Base-by-base conservation (phyloP, 306 rosid genomes). In the Vigna nakashimae region DNA sequence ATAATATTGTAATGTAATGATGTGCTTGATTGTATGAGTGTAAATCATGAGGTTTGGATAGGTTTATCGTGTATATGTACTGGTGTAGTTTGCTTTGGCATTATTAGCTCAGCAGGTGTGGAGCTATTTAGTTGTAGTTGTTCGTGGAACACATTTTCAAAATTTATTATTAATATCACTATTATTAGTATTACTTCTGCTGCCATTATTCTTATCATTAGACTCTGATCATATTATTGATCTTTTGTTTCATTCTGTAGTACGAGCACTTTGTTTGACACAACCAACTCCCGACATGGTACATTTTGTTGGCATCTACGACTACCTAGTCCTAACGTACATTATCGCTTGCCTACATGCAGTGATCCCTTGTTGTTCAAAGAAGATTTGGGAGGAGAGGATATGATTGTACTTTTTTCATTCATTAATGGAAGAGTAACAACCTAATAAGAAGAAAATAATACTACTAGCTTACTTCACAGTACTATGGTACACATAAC, bases 1-100 rank as follows among this genome's bases (percentile, higher is more conserved):
- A 69, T 46, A n/a, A 74, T 78, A 28, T 13, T 68, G 79, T 57
- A 42, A 64, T 32, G 11, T 57, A 42, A 57, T 32, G 11, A 38
- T 73, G 55, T 67, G 86, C 69, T 32, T 60, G 65, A 40, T 43
- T 77, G 73, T 57, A 42, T 68, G 84, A 58, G 30, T 46, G 73
- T 62, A 75, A 51, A 68, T 12, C 43, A 15, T 60, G 76, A 77
- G 43, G 74, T 42, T 32, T 70, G 58, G 16, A 45, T 72, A 59
- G 87, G 67, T 82, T 70, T 28, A 40, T 74, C 13, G 48, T 71
- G 49, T 24, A 66, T 66, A 15, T 79, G 78, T 79, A 79, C 38
- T 22, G 16, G 18, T 71, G 74, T 63, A 60, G 72, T 75, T 73
- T 62, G 55, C 66, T 79, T 74, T 67, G 69, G 32, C 80, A 18